These are phyloP conservation scores for Pseudocercospora fuligena DNA, from an alignment of 2,329 filamentous ascomycete species.

Conservation along the genomic window DNA sequence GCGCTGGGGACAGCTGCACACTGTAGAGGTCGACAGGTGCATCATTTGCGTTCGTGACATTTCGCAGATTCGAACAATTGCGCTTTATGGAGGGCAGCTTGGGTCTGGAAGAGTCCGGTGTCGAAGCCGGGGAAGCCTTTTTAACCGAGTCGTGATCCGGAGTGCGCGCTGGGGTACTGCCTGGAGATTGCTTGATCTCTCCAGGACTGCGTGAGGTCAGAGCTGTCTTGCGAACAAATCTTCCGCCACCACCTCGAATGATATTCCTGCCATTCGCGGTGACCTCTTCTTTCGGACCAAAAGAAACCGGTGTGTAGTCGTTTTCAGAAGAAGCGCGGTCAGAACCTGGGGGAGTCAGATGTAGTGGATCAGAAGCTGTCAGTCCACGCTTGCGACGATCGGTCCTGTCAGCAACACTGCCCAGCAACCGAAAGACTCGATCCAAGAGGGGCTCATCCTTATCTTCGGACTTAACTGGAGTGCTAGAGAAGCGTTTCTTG, in stretches of 20 bases:
- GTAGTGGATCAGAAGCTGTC: slow-evolving; percentile 17
- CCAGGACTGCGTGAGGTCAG: background rate
- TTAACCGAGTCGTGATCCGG: background rate
- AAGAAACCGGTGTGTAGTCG: background rate
- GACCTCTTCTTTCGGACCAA: slow-evolving; percentile 17
- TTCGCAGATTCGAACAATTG: slow-evolving; percentile 34
- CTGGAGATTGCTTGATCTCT: background rate
- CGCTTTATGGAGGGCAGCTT: slow-evolving; percentile 33
- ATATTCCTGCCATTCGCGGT: slow-evolving; percentile 23
- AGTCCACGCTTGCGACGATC: slow-evolving; percentile 23
- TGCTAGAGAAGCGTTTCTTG: slow-evolving; percentile 5
- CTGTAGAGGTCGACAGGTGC: slow-evolving; percentile 30
- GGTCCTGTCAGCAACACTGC: slow-evolving; percentile 24
- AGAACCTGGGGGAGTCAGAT: slow-evolving; percentile 19
- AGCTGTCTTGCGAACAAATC: slow-evolving; percentile 21
- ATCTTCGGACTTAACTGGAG: slow-evolving; percentile 8
- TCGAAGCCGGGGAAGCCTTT: background rate
- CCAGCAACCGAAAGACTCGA: slow-evolving; percentile 21
- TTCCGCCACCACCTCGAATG: slow-evolving; percentile 22
- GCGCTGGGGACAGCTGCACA: slow-evolving; percentile 31
- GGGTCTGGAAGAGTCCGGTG: slow-evolving; percentile 14
- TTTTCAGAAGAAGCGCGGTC: slow-evolving; percentile 6
- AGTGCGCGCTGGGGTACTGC: background rate
- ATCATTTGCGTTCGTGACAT: slow-evolving; percentile 36
- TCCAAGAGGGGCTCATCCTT: slow-evolving; percentile 21